Base-by-base conservation (phyloP, 768 basidiomycete species). In the Tricholoma hemisulphureum region DNA sequence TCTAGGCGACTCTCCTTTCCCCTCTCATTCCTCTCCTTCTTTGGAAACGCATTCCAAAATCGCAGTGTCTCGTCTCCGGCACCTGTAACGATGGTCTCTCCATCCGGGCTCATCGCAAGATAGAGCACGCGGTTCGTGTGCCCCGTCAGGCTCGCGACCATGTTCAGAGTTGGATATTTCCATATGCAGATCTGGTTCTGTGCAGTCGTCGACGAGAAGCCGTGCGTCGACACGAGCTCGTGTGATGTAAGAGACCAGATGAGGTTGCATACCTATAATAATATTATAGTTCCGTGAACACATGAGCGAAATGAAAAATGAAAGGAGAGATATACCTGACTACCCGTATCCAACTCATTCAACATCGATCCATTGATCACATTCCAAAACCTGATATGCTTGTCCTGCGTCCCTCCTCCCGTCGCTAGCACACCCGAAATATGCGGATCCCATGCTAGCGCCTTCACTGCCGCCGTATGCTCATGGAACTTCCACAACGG, bases 11-110 rank as follows among this genome's bases (percentile, higher is more conserved):
- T 82, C 53, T 77, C 80, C 55, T 66, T 65, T 55, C 72, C 74
- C 41, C 76, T 62, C 56, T 71, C 72, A 14, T 69, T 68, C 52
- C 69, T 73, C 63, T 86, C 87, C 62, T 77, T 82, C 72, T 85
- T 87, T n/a, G 91, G 91, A 67, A 99, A 98, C 0, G 94, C 95
- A 70, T 94, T 96, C 96, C 96, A 98, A 73, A 98, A 98, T 61
- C 95, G 75, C 53, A 99, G 75, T 3, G 96, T 99, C 75, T 98
- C 96, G 71, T 99, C 96, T 0, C 96, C 96, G 0, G 96, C 96
- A 14, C 96, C 96, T 0, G 95, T 98, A 24, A 98, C 97, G 61
- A 98, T 98, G 0, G 95, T 98, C 75, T 96, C 93, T 16, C 95
- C 95, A 64, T 97, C 95, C 0, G 95, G 95, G 66, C 88, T 91